Evolutionary conservation across 2,329 filamentous ascomycete genomes (phyloP), one percentile per base, ranked within the genome.

Genomic region (Shiraia bambusicola): DNA sequence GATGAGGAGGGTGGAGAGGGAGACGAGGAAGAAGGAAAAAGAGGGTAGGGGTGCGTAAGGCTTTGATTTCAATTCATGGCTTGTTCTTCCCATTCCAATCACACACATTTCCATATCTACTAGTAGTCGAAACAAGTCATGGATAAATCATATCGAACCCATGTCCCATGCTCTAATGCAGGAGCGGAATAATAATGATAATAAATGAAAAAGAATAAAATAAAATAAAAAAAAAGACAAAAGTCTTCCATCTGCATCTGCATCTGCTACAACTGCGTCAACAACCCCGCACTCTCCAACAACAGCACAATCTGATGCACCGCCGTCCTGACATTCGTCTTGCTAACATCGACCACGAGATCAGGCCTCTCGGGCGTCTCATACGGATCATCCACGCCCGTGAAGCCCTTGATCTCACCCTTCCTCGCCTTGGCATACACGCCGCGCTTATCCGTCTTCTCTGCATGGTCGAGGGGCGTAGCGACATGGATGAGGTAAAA

Each of bases 401-500:
- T 98, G 80, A 98, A 98, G 52, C 91, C 91, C 82, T 91, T 93
- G 73, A 98, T 94, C 76, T 95, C 87, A 44, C 93, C 93, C 14
- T 78, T 80, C 50, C 93, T 82, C 28, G 93, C 93, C 68, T 82
- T 81, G 54, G 80, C 80, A 73, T 97, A 98, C 65, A 95, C 84
- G 46, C 93, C 93, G 48, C 86, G 81, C 77, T 89, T 91, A 73
- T 98, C 93, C 22, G 89, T 96, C 82, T 88, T 88, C 80, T 98
- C 93, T 67, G 85, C 88, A 76, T 92, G 83, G 75, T 94, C 91
- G 50, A 98, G 83, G 17, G 88, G 83, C 33, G 93, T 98, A 28
- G 88, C 88, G 36, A 98, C 92, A 74, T 98, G 93, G 35, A 98
- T 78, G 38, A 98, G 85, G 80, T 88, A 96, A 78, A 97, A 97